Evolutionary conservation across 257 asterid genomes (phyloP).

Genomic region (Nemophila menziesii): DNA sequence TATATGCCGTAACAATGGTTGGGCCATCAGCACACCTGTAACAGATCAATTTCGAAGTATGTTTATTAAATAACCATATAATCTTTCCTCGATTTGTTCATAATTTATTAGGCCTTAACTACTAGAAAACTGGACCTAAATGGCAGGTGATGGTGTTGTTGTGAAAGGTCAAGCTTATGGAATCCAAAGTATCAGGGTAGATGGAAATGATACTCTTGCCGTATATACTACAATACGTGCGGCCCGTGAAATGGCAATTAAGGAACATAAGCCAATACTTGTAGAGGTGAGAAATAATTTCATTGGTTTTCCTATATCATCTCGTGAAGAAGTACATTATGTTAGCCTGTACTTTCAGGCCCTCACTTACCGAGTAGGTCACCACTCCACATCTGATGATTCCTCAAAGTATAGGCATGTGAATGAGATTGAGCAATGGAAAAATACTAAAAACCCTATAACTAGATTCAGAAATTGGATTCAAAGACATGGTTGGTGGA

Average conservation of each 20-base stretch:
- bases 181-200: constrained; percentile 64
- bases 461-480: constrained; percentile 69
- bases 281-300: constrained; percentile 47
- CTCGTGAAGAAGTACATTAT: too few species aligned
- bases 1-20: constrained; percentile 87
- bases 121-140: neutral
- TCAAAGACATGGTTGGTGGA: constrained; percentile 72
- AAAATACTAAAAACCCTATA: constrained; percentile 41
- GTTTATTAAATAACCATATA: neutral
- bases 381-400: constrained; percentile 90
- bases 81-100: neutral
- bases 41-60: constrained; percentile 71
- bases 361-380: constrained; percentile 75
- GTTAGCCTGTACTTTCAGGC: constrained; percentile 25
- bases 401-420: constrained; percentile 73
- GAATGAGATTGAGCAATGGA: constrained; percentile 77
- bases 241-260: constrained; percentile 76
- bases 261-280: constrained; percentile 57
- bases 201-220: constrained; percentile 82
- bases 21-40: constrained; percentile 89
- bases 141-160: constrained; percentile 77
- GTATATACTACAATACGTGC: constrained; percentile 47
- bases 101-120: neutral
- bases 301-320: neutral
- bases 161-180: constrained; percentile 79